Conservation (phyloP, 441 rosid genomes). For the Populus hybrid region DNA sequence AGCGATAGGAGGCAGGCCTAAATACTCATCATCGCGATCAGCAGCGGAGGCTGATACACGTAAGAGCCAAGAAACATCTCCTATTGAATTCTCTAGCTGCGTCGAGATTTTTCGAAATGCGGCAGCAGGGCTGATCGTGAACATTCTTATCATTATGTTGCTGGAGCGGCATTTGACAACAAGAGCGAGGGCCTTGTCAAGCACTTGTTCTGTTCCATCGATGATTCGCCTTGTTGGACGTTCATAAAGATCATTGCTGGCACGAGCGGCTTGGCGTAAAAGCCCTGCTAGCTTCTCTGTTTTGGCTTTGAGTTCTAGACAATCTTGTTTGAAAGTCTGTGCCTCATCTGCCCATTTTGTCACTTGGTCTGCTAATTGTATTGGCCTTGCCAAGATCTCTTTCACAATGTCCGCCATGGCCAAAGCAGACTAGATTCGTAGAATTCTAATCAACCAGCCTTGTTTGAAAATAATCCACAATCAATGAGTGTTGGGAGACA, state of each 20-base stretch:
- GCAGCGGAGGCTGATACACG: conserved; percentile 77
- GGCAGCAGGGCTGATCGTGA: conserved; percentile 74
- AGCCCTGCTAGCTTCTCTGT: conserved; percentile 73
- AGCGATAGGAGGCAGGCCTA: conserved; percentile 92
- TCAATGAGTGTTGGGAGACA: background rate
- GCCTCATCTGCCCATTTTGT: conserved; percentile 79
- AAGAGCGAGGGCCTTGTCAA: conserved; percentile 69
- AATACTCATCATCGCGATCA: conserved; percentile 58
- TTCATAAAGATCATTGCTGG: conserved; percentile 82
- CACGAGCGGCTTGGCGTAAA: conserved; percentile 87
- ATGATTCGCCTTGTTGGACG: conserved; percentile 88
- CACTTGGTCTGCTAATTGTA: conserved; percentile 85
- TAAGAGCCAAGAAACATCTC: conserved; percentile 90
- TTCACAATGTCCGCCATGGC: conserved; percentile 81
- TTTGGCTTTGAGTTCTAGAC: conserved; percentile 69
- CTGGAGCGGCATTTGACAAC: conserved; percentile 72
- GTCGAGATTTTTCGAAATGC: conserved; percentile 73
- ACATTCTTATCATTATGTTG: conserved; percentile 69
- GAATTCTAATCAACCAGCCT: background rate
- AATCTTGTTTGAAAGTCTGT: conserved; percentile 69
- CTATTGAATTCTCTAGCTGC: conserved; percentile 80
- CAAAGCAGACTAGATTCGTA: background rate
- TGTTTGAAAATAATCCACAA: background rate
- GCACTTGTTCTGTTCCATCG: conserved; percentile 79
- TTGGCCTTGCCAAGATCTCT: conserved; percentile 69